Evolutionary conservation across 78 protist genomes (phyloP), one percentile per base, ranked within the genome.

Genomic region (Tieghemostelium lacteum): DNA sequence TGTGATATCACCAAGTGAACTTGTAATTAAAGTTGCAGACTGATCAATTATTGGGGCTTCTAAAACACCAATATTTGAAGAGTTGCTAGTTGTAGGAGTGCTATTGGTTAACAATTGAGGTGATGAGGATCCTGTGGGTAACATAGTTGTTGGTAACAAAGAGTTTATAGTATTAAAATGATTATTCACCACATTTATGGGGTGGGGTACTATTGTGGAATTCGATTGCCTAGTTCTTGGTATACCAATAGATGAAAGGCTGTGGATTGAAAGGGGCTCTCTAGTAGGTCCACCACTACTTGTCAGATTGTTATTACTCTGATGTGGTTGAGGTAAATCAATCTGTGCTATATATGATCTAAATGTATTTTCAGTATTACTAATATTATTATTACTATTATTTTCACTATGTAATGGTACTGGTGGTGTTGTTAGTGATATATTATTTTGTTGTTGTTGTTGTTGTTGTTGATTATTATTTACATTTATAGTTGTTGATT

Each of bases 311-410:
- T 34, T 64, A 20, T 34, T 36, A 1, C 52, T 34, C 2, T 34
- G 3, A 34, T 20, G 17, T 19, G 73, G 61, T 67, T 67, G 75
- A 0, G 75, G 75, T 42, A 76, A 69, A 34, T 76, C 87, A 57
- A 76, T 63, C 36, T 76, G 87, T 22, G 87, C 87, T 19, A 76
- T 76, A 29, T 63, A 33, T 26, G 87, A 37, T 76, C 87, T 49
- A 29, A 76, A 34, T 19, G 73, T 29, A 73, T 34, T 31, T 17
- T 63, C 12, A 34, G 28, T 63, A 63, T 62, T 62, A 17, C 7
- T 31, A 57, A 39, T n/a, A 58, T 58, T 73, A 42, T 37, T 37
- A 33, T 57, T 73, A 39, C 14, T 49, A 42, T 57, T 54, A 14
- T 57, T 73, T 2, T 57, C 40, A 31, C 33, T 73, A 24, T 26